phyloP scores from a whole-genome alignment of 2,329 filamentous ascomycete species.

The Reticulascus tulasneorum region DNA sequence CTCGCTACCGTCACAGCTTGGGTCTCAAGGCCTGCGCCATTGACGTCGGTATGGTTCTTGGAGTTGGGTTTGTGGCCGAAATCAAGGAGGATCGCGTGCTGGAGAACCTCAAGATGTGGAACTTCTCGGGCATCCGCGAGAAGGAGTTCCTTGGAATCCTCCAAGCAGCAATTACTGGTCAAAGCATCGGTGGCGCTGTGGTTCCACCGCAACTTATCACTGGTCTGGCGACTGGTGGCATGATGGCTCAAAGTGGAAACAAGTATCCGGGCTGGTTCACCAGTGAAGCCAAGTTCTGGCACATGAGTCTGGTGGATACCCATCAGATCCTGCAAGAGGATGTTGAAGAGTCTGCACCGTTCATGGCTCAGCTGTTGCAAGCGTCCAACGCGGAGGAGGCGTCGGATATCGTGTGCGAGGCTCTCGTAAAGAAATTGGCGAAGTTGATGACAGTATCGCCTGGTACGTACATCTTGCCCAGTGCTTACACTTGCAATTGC shows the following conservation, averaged over 20 bases:
- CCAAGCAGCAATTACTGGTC: slow-evolving; percentile 1
- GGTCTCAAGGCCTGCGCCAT: background rate
- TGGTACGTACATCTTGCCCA: no score
- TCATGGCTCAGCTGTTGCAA: background rate
- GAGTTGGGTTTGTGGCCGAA: slow-evolving; percentile 2
- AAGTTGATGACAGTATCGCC: slow-evolving; percentile 5
- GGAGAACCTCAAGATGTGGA: slow-evolving; percentile 6
- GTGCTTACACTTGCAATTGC: no score
- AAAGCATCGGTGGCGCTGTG: background rate
- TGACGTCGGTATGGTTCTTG: background rate
- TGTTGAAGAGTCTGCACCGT: background rate
- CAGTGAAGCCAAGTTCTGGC: background rate
- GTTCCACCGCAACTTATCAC: slow-evolving; percentile 3
- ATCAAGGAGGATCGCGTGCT: no score
- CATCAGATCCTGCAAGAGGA: background rate
- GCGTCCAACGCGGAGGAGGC: background rate
- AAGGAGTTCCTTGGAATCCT: slow-evolving; percentile 1
- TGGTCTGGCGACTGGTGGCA: background rate
- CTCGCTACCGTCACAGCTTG: background rate
- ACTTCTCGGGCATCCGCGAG: slow-evolving; percentile 4
- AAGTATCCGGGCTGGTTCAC: background rate
- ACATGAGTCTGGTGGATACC: background rate
- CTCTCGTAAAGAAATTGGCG: slow-evolving; percentile 7
- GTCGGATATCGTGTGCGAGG: background rate
- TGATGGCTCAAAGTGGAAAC: background rate